A percentile compares a stretch with the other conserved stretches of the same genome.
Conservation (phyloP, 176 grass and related monocot genomes). For the Avena atlantica region DNA sequence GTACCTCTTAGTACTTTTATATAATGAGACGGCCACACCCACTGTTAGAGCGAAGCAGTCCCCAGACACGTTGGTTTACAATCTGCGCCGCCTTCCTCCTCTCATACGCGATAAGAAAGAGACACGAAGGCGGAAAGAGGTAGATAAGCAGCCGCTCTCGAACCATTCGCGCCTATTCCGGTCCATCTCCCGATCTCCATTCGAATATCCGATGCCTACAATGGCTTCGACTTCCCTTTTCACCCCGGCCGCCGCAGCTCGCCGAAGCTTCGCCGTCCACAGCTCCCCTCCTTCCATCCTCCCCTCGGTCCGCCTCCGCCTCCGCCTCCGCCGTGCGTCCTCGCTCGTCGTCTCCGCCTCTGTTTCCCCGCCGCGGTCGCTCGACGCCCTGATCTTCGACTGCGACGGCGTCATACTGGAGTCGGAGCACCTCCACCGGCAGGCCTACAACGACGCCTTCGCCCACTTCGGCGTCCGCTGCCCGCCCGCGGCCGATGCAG, state of each 20-base stretch:
- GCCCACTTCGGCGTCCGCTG: conserved; percentile 75
- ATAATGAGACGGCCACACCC: no score
- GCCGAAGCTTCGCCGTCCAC: conserved; percentile 7
- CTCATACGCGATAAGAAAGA: conserved; percentile 42
- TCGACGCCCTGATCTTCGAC: conserved; percentile 91
- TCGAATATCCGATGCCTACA: conserved; percentile 38
- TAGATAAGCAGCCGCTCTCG: conserved; percentile 45
- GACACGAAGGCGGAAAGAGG: not conserved
- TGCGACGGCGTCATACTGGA: conserved; percentile 96
- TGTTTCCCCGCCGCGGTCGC: conserved; percentile 40
- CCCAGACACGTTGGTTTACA: no score
- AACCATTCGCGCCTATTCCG: conserved; percentile 42
- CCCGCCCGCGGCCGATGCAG: conserved; percentile 43
- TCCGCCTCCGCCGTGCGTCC: conserved; percentile 24
- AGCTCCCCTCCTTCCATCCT: not conserved
- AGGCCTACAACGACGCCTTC: conserved; percentile 97
- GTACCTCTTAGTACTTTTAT: no score
- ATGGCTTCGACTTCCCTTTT: conserved; percentile 63
- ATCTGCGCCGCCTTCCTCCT: conserved; percentile 31
- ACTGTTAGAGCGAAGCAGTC: no score
- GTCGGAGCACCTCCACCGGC: conserved; percentile 94
- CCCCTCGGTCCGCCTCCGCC: conserved; percentile 10
- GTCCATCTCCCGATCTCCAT: not conserved
- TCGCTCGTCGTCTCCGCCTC: conserved; percentile 48
- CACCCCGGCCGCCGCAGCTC: not conserved